Conservation (phyloP, 345 rosid species). For the Gossypium bickii region DNA sequence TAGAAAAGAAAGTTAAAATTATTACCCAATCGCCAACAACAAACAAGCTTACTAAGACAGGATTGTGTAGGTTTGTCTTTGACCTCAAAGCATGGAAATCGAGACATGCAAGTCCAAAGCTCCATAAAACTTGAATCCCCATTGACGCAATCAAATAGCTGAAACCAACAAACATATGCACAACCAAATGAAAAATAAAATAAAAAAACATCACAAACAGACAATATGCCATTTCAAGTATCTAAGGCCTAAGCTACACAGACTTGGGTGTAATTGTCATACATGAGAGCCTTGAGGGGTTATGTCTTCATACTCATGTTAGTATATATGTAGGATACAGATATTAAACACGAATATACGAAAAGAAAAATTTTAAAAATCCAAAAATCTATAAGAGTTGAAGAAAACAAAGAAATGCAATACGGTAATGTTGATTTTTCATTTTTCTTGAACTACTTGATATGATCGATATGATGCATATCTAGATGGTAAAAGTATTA, state of each 20-base stretch:
- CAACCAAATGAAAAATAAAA: background rate
- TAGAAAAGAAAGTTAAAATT: constrained; percentile 1
- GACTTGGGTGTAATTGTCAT: no score
- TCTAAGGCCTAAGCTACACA: no score
- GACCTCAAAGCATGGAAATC: constrained; percentile 68
- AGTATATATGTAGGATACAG: no score
- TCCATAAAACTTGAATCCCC: constrained; percentile 90
- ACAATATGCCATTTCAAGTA: background rate
- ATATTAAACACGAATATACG: no score
- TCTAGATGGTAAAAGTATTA: no score
- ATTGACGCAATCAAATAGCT: constrained; percentile 90
- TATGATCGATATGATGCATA: no score
- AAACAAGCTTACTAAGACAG: constrained; percentile 78
- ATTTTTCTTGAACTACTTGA: no score
- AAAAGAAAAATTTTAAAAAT: background rate
- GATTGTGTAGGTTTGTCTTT: constrained; percentile 76
- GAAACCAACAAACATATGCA: constrained; percentile 17
- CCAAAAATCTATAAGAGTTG: background rate
- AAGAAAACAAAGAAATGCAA: background rate
- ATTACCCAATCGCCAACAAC: constrained; percentile 90
- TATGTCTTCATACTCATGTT: no score
- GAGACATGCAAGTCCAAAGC: constrained; percentile 91
- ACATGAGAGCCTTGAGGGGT: no score
- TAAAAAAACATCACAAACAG: background rate
- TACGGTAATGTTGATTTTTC: no score